Conservation (phyloP, 495 filamentous ascomycete genomes). For the Daldinia caldariorum region DNA sequence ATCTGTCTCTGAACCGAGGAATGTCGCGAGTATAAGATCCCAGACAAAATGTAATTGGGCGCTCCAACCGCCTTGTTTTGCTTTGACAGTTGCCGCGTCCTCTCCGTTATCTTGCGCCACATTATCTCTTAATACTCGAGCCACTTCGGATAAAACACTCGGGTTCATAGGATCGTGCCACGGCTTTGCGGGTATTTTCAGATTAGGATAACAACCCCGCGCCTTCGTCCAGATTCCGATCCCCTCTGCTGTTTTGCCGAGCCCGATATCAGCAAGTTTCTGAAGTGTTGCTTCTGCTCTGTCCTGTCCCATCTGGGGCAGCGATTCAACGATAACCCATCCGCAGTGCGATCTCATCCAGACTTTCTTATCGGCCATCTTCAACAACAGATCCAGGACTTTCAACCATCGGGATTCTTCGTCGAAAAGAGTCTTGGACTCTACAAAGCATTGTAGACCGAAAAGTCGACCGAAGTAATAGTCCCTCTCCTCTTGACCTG, state of each 20-base stretch:
- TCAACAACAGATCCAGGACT: constrained; percentile 67
- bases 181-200: constrained; percentile 70
- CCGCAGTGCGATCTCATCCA: constrained; percentile 92
- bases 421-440: constrained; percentile 75
- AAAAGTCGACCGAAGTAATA: constrained; percentile 86
- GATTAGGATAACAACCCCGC: constrained; percentile 68
- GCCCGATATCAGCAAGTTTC: constrained; percentile 66
- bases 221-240: constrained; percentile 86
- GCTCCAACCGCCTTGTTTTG: constrained; percentile 71
- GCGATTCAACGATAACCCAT: constrained; percentile 69
- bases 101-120: constrained; percentile 63
- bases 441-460: constrained; percentile 83
- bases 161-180: constrained; percentile 81
- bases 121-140: constrained; percentile 82
- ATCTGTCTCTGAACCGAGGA: constrained; percentile 45
- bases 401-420: constrained; percentile 68
- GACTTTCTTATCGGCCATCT: constrained; percentile 71
- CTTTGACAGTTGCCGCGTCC: constrained; percentile 51
- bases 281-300: constrained; percentile 70
- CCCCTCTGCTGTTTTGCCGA: constrained; percentile 83
- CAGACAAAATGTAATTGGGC: constrained; percentile 88
- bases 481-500: constrained; percentile 85
- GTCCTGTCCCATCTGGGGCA: constrained; percentile 59
- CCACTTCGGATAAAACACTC: constrained; percentile 69
- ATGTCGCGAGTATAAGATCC: constrained; percentile 73